Base-by-base conservation (phyloP, 805 yeast species). In the Candida rishiriensis region DNA sequence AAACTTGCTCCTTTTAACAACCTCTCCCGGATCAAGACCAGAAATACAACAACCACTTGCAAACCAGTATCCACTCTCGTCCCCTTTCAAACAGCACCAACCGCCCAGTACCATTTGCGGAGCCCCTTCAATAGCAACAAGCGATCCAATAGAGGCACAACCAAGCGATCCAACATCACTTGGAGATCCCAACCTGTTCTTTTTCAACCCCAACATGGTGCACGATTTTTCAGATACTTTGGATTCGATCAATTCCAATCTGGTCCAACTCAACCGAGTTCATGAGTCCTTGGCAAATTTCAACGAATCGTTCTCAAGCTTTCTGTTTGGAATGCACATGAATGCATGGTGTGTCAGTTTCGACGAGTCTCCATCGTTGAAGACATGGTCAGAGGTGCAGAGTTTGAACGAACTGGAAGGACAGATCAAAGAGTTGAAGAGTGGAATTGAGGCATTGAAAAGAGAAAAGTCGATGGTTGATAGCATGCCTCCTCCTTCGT, bases 341-440 rank as follows among this genome's bases (percentile, higher is more conserved):
- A 88, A 89, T 56, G 90, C 95, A 49, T 88, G 93, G 83, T 86
- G 96, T 64, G 85, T 85, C 26, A 89, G 85, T 56, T 86, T 86
- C 54, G 65, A 69, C 16, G 59, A 61, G 39, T 48, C 60, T 2
- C 61, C 65, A 1, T 54, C 48, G 7, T 41, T 48, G 2, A 54
- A 53, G 30, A 53, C 55, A 8, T 49, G 58, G 59, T 42, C 33
- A 21, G 52, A 55, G 32, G 42, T 46, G 34, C 45, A 50, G 9
- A 52, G 55, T 36, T 36, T 55, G 9, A 48, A 43, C 34, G 50
- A 49, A 15, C 15, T 60, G 5, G 47, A 55, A 36, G 31, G 18
- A 3, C 51, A 58, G 31, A 51, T 60, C 13, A 41, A 44, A 6
- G 30, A 48, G 5, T 37, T 60, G 32, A 42, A 51, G 18, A 12